Evolutionary conservation across 129 eudicot species (phyloP).

Genomic region (Cynara cardunculus): DNA sequence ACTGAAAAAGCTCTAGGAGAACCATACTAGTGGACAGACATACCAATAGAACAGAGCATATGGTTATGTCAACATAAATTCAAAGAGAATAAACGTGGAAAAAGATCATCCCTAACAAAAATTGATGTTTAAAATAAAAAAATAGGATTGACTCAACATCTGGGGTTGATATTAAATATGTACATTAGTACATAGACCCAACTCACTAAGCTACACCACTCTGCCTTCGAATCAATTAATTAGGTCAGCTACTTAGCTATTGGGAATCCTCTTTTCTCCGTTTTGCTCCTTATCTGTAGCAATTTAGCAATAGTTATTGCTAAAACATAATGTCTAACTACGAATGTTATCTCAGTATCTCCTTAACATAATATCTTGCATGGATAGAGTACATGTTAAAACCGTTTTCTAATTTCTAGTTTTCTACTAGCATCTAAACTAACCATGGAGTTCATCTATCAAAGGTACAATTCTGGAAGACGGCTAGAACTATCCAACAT

Average conservation of each 20-base stretch:
- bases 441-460: not conserved
- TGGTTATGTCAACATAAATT: not conserved
- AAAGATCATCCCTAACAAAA: not conserved
- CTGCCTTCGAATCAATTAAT: not conserved
- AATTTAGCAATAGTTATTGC: not conserved
- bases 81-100: not conserved
- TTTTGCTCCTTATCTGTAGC: not conserved
- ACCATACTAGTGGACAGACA: not conserved
- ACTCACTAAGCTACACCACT: not conserved
- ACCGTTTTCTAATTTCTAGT: not conserved
- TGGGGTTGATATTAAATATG: not conserved
- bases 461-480: not conserved
- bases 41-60: not conserved
- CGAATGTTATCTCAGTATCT: not conserved
- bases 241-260: not conserved
- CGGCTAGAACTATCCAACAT: not conserved
- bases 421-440: not conserved
- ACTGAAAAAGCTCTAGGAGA: not conserved
- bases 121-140: not conserved
- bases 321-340: not conserved
- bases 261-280: not conserved
- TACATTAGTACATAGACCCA: not conserved
- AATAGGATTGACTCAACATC: not conserved
- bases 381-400: not conserved
- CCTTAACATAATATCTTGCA: constrained; percentile 6